Evolutionary conservation across 305 asterid genomes (phyloP).

Genomic region (Fraxinus sp.): DNA sequence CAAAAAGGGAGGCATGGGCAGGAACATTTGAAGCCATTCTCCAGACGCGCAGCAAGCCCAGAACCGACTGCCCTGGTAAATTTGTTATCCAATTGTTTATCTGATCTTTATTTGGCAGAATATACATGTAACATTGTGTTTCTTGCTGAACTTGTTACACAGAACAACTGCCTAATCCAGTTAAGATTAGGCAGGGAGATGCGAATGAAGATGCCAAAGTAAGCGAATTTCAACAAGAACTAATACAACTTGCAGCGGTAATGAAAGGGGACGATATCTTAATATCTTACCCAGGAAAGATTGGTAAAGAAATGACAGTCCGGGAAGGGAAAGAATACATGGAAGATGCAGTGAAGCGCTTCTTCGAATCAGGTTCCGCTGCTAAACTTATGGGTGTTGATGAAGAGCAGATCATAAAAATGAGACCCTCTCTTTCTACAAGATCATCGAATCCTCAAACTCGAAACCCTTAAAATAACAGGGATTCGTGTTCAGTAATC

Average conservation of each 20-base stretch:
- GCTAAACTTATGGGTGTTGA: constrained; percentile 66
- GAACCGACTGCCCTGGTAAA: constrained; percentile 84
- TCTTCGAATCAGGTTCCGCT: constrained; percentile 66
- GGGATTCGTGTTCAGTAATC: background rate
- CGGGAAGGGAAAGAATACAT: constrained; percentile 66
- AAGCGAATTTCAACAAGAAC: constrained; percentile 82
- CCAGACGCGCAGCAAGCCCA: constrained; percentile 46
- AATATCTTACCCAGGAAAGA: constrained; percentile 40
- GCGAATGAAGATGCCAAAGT: constrained; percentile 68
- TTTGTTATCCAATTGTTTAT: background rate
- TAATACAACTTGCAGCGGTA: constrained; percentile 81
- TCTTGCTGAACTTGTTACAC: constrained; percentile 13
- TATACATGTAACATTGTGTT: background rate
- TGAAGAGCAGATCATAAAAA: constrained; percentile 60
- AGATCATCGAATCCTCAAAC: constrained; percentile 28
- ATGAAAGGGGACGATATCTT: constrained; percentile 67
- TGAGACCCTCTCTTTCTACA: constrained; percentile 83
- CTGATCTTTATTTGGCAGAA: background rate
- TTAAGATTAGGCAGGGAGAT: constrained; percentile 53
- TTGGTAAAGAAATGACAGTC: constrained; percentile 69
- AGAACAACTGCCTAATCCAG: constrained; percentile 66
- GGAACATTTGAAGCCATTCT: constrained; percentile 64
- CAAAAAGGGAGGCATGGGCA: constrained; percentile 85
- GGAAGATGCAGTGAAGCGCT: constrained; percentile 59
- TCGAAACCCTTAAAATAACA: background rate